These are phyloP conservation scores for Fusarium sp. DNA, from an alignment of 2,329 filamentous ascomycete genomes.

Conservation along the genomic window DNA sequence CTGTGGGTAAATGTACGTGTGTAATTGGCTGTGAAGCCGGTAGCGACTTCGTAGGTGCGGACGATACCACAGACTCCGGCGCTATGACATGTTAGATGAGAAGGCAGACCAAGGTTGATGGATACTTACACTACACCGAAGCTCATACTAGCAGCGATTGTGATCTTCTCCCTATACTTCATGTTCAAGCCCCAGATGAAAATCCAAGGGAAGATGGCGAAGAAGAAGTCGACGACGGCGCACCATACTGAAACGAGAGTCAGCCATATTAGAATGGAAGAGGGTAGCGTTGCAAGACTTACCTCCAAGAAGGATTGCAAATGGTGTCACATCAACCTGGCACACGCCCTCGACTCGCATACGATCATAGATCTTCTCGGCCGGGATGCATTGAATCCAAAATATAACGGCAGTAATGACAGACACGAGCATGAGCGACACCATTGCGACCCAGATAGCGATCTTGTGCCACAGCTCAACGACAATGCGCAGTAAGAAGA, in stretches of 20 bases:
- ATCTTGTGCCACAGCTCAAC: slow-evolving; percentile 47
- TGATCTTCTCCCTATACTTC: slow-evolving; percentile 56
- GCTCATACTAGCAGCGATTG: slow-evolving; percentile 55
- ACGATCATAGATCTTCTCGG: slow-evolving; percentile 22
- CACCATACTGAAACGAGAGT: slow-evolving; percentile 31
- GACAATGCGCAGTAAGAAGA: slow-evolving; percentile 54
- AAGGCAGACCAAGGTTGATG: too few relatives aligned
- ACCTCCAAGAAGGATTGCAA: slow-evolving; percentile 29
- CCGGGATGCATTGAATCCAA: slow-evolving; percentile 26
- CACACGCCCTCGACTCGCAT: slow-evolving; percentile 11
- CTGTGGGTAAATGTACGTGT: slow-evolving; percentile 1
- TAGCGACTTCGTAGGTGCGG: slow-evolving; percentile 26
- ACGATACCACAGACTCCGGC: slow-evolving; percentile 31
- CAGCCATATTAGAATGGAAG: background rate
- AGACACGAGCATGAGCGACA: slow-evolving; percentile 12
- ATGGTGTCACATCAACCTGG: slow-evolving; percentile 12
- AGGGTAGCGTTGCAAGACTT: background rate
- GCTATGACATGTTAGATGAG: slow-evolving; percentile 1
- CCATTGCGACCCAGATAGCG: slow-evolving; percentile 48
- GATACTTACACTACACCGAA: slow-evolving; percentile 52
- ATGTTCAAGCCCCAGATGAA: slow-evolving; percentile 58
- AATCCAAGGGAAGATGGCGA: slow-evolving; percentile 56
- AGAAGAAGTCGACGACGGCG: slow-evolving; percentile 52
- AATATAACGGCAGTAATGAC: slow-evolving; percentile 7
- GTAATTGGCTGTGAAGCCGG: slow-evolving; percentile 28